Evolutionary conservation across 495 filamentous ascomycete species (phyloP).

Genomic region (Penicillium canescens): DNA sequence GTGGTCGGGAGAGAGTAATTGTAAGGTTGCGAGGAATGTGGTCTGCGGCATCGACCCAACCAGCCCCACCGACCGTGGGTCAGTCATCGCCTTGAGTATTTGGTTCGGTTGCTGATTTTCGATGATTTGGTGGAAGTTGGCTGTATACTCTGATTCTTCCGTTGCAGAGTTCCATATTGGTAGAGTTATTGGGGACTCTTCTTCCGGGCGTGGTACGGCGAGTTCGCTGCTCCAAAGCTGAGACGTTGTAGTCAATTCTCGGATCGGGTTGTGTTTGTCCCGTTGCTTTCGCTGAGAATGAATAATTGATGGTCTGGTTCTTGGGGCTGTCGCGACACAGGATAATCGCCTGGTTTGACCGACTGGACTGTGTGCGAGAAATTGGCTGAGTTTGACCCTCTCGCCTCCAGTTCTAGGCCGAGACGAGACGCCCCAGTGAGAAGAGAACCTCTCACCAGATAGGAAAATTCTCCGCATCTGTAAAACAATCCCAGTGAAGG

Average conservation of each 20-base stretch:
- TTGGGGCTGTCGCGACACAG: not conserved
- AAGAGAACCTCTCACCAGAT: slow-evolving; percentile 25
- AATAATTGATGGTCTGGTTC: not conserved
- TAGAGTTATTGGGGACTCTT: not conserved
- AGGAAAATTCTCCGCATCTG: slow-evolving; percentile 25
- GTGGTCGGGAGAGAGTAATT: slow-evolving; percentile 40
- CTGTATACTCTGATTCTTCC: slow-evolving; percentile 14
- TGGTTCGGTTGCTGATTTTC: slow-evolving; percentile 39
- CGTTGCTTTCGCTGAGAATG: not conserved
- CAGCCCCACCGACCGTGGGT: slow-evolving; percentile 31
- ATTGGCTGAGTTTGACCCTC: slow-evolving; percentile 4
- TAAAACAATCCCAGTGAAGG: not conserved
- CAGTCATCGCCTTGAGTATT: slow-evolving; percentile 35
- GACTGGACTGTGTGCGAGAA: not conserved
- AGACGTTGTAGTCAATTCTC: slow-evolving; percentile 3
- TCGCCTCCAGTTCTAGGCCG: slow-evolving; percentile 13
- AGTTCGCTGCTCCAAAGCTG: slow-evolving; percentile 2
- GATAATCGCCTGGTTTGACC: slow-evolving; percentile 10
- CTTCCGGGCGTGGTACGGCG: slow-evolving; percentile 2
- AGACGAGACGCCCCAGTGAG: slow-evolving; percentile 19
- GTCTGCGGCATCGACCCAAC: slow-evolving; percentile 35
- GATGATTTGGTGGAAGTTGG: slow-evolving; percentile 29
- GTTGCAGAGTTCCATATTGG: slow-evolving; percentile 7
- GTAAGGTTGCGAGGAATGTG: slow-evolving; percentile 38
- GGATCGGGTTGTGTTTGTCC: not conserved